Conservation (phyloP, 352 stramenopile species). For the Phytophthora aleatoria region DNA sequence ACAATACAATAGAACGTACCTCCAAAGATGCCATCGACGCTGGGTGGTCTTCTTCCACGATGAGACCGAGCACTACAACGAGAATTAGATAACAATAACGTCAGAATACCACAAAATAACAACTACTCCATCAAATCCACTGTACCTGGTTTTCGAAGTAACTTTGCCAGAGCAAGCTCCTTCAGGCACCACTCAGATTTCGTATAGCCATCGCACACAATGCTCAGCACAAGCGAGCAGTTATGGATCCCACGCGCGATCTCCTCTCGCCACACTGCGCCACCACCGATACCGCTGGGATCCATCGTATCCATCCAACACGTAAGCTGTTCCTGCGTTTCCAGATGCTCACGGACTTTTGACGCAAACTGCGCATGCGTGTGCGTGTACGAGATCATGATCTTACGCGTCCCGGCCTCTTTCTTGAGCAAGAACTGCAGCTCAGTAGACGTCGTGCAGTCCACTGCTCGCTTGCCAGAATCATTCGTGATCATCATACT, state of each 20-base stretch:
- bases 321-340: constrained; percentile 61
- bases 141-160: constrained; percentile 68
- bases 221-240: constrained; percentile 71
- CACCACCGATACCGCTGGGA: constrained; percentile 73
- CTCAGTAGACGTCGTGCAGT: constrained; percentile 81
- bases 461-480: constrained; percentile 66
- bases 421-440: constrained; percentile 82
- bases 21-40: constrained; percentile 40
- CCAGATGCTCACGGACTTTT: constrained; percentile 64
- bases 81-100: background rate
- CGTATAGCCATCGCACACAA: constrained; percentile 75
- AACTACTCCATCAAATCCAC: constrained; percentile 8
- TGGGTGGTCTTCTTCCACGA: constrained; percentile 53
- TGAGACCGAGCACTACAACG: constrained; percentile 48
- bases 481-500: constrained; percentile 75
- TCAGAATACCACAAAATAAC: constrained; percentile 8
- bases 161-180: constrained; percentile 77
- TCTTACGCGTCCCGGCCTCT: constrained; percentile 67
- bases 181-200: constrained; percentile 85
- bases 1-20: constrained; percentile 11
- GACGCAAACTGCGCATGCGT: constrained; percentile 67
- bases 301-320: constrained; percentile 90
- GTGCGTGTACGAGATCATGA: constrained; percentile 88
- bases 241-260: constrained; percentile 81
- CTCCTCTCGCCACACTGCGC: constrained; percentile 80